phyloP scores from a whole-genome alignment of 2,329 filamentous ascomycete species.

The Claviceps purpurea region DNA sequence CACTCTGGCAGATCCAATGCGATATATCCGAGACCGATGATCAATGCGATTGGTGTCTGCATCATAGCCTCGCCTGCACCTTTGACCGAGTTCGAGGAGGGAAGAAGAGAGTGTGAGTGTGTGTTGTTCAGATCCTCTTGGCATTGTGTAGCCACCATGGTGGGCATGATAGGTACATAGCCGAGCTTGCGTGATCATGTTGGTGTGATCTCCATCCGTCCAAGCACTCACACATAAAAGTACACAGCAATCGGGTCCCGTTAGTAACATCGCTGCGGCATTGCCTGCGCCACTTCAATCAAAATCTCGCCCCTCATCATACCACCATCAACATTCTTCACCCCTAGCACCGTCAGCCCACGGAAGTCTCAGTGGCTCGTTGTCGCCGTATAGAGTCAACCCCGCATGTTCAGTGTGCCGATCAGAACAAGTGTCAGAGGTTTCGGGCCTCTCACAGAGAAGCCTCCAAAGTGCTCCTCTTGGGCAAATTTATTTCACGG shows the following conservation, averaged over 20 bases:
- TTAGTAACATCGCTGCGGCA: background rate
- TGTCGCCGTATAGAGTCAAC: background rate
- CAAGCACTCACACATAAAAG: background rate
- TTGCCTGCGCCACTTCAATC: background rate
- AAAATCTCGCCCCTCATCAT: background rate
- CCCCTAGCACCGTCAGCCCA: too few relatives aligned
- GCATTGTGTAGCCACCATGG: background rate
- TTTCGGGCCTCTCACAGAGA: background rate
- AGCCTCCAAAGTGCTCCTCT: conserved; percentile 4
- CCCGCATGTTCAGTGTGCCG: conserved; percentile 2
- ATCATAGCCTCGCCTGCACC: conserved; percentile 33
- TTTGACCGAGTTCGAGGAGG: conserved; percentile 18
- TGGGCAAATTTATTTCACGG: conserved; percentile 32
- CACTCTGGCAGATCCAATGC: conserved; percentile 31
- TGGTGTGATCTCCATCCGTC: background rate
- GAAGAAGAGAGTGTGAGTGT: conserved; percentile 8
- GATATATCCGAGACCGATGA: conserved; percentile 22
- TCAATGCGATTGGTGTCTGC: conserved; percentile 36
- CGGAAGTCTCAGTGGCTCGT: background rate
- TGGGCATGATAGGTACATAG: background rate
- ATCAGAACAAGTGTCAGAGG: background rate
- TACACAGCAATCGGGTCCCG: background rate
- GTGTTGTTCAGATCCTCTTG: background rate
- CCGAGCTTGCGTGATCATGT: background rate
- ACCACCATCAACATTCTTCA: background rate